Evolutionary conservation across 192 early-diverging fungal species (phyloP).

Genomic region (Chytriomyces confervae): DNA sequence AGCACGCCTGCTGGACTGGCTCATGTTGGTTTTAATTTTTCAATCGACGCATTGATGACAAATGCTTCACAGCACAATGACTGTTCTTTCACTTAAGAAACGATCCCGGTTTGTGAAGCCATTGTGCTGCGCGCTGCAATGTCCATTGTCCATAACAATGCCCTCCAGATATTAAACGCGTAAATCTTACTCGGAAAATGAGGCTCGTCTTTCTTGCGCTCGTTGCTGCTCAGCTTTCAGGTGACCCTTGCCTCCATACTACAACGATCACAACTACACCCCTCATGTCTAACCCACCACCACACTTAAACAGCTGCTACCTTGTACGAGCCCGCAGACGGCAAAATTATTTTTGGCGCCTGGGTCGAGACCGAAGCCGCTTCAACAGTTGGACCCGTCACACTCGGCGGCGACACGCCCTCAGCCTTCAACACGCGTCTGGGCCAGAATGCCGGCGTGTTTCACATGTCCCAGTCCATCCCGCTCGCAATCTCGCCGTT

Average conservation of each 20-base stretch:
- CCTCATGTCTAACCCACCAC: too few relatives aligned
- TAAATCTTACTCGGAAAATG: too few relatives aligned
- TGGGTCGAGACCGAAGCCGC: conserved; percentile 42
- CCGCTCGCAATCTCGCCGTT: conserved; percentile 30
- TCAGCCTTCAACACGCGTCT: conserved; percentile 43
- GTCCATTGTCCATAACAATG: too few relatives aligned
- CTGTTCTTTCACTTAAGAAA: background rate
- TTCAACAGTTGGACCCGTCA: background rate
- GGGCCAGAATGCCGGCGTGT: conserved; percentile 44
- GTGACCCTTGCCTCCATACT: background rate
- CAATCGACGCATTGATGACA: background rate
- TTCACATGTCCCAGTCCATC: conserved; percentile 42
- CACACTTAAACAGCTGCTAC: background rate
- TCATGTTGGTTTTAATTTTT: conserved; percentile 7
- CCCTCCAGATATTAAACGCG: too few relatives aligned
- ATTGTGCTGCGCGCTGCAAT: too few relatives aligned
- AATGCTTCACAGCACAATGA: too few relatives aligned
- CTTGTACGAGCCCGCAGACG: conserved; percentile 45
- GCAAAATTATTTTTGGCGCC: conserved; percentile 41
- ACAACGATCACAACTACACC: too few relatives aligned
- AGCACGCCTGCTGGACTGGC: conserved; percentile 13
- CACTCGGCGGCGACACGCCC: conserved; percentile 43
- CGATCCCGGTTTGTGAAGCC: background rate
- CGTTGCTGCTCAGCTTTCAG: too few relatives aligned
- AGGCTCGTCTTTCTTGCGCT: too few relatives aligned